Conservation (phyloP, 2,329 filamentous ascomycete species). For the Paraphaeosphaeria sporulosa region DNA sequence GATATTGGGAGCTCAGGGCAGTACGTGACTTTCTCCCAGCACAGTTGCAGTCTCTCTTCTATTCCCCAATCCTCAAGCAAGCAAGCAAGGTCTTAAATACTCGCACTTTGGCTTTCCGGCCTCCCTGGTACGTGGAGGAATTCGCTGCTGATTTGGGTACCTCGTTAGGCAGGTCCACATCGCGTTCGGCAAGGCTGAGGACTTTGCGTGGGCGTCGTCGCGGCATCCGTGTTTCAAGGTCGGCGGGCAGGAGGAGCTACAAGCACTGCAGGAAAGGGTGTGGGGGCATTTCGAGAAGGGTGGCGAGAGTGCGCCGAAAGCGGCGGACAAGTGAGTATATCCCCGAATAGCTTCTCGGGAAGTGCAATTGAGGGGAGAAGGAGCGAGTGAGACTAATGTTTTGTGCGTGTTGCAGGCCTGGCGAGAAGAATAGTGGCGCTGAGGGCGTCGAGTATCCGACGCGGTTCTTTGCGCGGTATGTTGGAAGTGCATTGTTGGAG, state of each 20-base stretch:
- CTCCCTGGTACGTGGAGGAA: not conserved
- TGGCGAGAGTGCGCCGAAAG: slow-evolving; percentile 59
- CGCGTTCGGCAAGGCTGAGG: slow-evolving; percentile 53
- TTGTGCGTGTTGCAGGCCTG: slow-evolving; percentile 49
- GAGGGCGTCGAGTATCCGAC: slow-evolving; percentile 67
- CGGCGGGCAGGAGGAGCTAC: slow-evolving; percentile 56
- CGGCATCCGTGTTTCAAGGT: slow-evolving; percentile 68
- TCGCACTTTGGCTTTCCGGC: too few relatives aligned
- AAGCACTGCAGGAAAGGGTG: slow-evolving; percentile 57
- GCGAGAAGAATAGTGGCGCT: slow-evolving; percentile 50
- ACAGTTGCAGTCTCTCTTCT: too few relatives aligned
- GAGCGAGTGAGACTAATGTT: not conserved
- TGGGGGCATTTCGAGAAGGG: slow-evolving; percentile 61
- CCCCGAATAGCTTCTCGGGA: not conserved
- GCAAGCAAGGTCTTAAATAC: too few relatives aligned
- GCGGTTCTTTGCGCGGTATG: slow-evolving; percentile 64
- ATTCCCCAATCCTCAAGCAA: too few relatives aligned
- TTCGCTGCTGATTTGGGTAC: not conserved
- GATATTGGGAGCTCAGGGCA: slow-evolving; percentile 64
- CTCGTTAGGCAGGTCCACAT: slow-evolving; percentile 51
- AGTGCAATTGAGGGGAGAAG: too few relatives aligned
- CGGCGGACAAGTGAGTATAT: slow-evolving; percentile 55
- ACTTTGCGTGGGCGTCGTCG: slow-evolving; percentile 40
- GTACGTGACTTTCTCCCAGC: slow-evolving; percentile 55
- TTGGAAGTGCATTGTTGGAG: too few relatives aligned